Percentiles rank a stretch among this genome's conserved stretches.
phyloP scores from a whole-genome alignment of 2,329 filamentous ascomycete species.

The Cladorrhinum sp. region DNA sequence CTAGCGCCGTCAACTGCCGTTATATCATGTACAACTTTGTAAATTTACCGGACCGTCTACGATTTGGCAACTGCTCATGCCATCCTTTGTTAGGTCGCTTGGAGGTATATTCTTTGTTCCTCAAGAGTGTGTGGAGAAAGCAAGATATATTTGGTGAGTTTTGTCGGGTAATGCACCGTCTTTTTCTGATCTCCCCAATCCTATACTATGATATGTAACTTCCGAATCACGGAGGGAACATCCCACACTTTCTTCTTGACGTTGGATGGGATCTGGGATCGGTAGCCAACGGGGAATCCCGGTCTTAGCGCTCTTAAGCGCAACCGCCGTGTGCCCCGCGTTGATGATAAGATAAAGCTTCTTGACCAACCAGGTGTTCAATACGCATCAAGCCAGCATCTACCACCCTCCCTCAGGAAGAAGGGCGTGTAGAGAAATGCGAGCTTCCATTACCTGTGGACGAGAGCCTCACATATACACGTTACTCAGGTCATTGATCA shows the following conservation, averaged over 20 bases:
- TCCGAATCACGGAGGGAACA: neutral
- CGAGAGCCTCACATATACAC: too few relatives aligned
- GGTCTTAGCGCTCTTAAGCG: conserved; percentile 14
- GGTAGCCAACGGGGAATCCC: conserved; percentile 1
- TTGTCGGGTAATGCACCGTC: neutral
- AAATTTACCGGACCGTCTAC: neutral
- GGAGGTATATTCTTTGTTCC: neutral
- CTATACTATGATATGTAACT: neutral
- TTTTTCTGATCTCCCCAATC: neutral
- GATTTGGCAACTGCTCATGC: neutral
- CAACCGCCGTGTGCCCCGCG: conserved; percentile 17
- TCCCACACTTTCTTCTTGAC: neutral
- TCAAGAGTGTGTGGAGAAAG: neutral
- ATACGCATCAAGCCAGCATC: neutral
- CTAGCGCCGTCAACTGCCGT: conserved; percentile 15
- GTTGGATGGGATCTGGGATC: conserved; percentile 12
- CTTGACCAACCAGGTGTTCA: conserved; percentile 21
- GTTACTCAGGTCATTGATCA: too few relatives aligned
- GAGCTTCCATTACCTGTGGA: too few relatives aligned
- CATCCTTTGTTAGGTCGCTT: too few relatives aligned
- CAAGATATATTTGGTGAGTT: neutral
- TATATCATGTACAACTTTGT: neutral
- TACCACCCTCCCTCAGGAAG: neutral
- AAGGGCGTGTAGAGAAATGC: too few relatives aligned
- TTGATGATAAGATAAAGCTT: conserved; percentile 28